A percentile compares a stretch with the other conserved stretches of the same genome.
phyloP scores from a whole-genome alignment of 2,329 filamentous ascomycete species.

The Coniochaeta prunicola region DNA sequence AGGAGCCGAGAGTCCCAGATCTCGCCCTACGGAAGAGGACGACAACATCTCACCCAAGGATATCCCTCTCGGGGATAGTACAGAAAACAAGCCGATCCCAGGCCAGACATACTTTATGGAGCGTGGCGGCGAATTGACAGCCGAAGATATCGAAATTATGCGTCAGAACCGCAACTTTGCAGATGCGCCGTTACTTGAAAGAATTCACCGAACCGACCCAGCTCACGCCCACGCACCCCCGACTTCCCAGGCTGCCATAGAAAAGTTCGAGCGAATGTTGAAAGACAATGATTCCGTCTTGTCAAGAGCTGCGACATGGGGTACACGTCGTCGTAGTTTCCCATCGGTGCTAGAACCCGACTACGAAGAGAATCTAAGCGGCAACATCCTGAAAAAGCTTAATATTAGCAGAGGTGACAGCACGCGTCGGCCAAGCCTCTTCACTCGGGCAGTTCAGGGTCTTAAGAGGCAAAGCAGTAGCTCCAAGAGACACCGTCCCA shows the following conservation, averaged over 20 bases:
- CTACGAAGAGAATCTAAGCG: constrained; percentile 47
- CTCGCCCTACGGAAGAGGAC: constrained; percentile 11
- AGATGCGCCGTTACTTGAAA: constrained; percentile 37
- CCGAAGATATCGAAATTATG: constrained; percentile 43
- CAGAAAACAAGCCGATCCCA: constrained; percentile 40
- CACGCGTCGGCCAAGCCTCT: constrained; percentile 42
- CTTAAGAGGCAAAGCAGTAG: constrained; percentile 42
- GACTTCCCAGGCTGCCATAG: constrained; percentile 46
- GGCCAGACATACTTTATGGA: constrained; percentile 43
- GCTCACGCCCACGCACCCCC: constrained; percentile 34
- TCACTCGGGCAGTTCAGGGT: constrained; percentile 43
- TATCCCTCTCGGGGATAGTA: constrained; percentile 37
- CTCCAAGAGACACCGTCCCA: constrained; percentile 40
- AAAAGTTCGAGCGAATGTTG: constrained; percentile 41
- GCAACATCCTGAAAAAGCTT: constrained; percentile 56
- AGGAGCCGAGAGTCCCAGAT: background rate
- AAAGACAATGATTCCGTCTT: constrained; percentile 49
- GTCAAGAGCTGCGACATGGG: constrained; percentile 61
- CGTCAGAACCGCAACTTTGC: constrained; percentile 40
- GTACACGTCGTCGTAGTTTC: constrained; percentile 59
- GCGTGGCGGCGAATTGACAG: constrained; percentile 32
- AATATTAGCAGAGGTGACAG: constrained; percentile 41
- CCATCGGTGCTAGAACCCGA: constrained; percentile 43
- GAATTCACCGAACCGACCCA: constrained; percentile 29
- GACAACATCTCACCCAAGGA: constrained; percentile 31